phyloP scores from a whole-genome alignment of 805 yeast genomes.

The Myxozyma kluyveri region DNA sequence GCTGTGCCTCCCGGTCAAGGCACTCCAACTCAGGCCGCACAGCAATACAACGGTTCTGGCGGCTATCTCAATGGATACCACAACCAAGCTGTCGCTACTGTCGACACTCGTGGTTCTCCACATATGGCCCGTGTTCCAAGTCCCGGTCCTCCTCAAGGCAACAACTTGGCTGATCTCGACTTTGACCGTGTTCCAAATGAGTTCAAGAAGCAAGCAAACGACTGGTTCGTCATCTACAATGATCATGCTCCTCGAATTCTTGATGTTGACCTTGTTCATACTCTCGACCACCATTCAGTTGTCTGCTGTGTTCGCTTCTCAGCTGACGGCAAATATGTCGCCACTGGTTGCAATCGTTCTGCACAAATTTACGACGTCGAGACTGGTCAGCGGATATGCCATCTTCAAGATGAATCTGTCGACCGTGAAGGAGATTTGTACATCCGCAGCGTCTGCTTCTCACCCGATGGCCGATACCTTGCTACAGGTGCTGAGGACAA shows the following conservation, averaged over 20 bases:
- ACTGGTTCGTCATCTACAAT: conserved; percentile 85
- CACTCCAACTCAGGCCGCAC: not conserved
- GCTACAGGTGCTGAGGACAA: conserved; percentile 87
- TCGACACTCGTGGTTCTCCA: conserved; percentile 24
- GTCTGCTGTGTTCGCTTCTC: conserved; percentile 96
- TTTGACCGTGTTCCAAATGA: conserved; percentile 70
- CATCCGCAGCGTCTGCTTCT: conserved; percentile 92
- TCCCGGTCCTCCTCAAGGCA: conserved; percentile 33
- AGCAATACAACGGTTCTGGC: conserved; percentile 23
- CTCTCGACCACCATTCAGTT: conserved; percentile 88
- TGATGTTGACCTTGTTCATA: conserved; percentile 85
- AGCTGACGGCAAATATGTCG: conserved; percentile 84
- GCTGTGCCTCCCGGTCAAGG: not conserved
- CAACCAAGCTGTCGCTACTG: conserved; percentile 25
- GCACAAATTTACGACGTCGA: conserved; percentile 92
- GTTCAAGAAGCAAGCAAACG: conserved; percentile 76
- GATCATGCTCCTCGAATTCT: conserved; percentile 73
- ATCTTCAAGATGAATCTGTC: conserved; percentile 76
- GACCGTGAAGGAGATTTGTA: conserved; percentile 78
- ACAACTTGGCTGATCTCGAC: conserved; percentile 60
- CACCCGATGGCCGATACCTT: conserved; percentile 88
- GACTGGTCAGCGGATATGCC: conserved; percentile 84
- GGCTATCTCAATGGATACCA: conserved; percentile 28
- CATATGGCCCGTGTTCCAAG: conserved; percentile 23
- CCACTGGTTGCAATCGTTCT: conserved; percentile 95